A percentile compares a stretch with the other conserved stretches of the same genome.
Conservation (phyloP, 352 stramenopile genomes). For the Phytopythium cucurbitacearum region DNA sequence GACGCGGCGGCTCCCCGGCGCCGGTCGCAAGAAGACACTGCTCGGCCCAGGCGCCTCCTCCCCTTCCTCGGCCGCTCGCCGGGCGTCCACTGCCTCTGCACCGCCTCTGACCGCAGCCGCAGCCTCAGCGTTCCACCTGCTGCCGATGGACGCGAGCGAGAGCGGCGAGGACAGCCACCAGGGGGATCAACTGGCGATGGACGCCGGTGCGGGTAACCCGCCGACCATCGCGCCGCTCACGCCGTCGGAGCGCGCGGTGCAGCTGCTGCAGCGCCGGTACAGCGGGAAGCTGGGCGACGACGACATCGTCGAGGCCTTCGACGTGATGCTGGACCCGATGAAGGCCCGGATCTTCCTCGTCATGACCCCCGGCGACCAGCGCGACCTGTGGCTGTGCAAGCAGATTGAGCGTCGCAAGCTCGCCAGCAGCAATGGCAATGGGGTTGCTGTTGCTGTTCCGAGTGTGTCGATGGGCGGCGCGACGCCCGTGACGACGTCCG, state of each 20-base stretch:
- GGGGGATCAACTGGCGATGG: not conserved
- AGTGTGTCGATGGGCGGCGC: no score
- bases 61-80: not conserved
- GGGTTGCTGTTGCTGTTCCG: no score
- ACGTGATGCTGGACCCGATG: slow-evolving; percentile 13
- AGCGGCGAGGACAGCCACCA: not conserved
- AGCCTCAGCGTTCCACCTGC: not conserved
- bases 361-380: slow-evolving; percentile 10
- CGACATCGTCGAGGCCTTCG: slow-evolving; percentile 17
- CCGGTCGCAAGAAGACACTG: slow-evolving; percentile 10
- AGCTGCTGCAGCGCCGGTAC: slow-evolving; percentile 13
- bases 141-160: slow-evolving; percentile 2
- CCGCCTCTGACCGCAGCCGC: not conserved
- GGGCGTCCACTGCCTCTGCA: not conserved
- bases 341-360: slow-evolving; percentile 17
- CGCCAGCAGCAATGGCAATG: no score
- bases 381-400: slow-evolving; percentile 15
- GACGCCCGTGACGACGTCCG: no score
- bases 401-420: slow-evolving; percentile 3
- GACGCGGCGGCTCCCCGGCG: slow-evolving; percentile 6
- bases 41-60: not conserved
- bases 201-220: not conserved
- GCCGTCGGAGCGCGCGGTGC: slow-evolving; percentile 14
- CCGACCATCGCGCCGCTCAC: slow-evolving; percentile 6
- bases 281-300: slow-evolving; percentile 5